Evolutionary conservation across 345 rosid species (phyloP).

Genomic region (Arabidopsis arenosa): DNA sequence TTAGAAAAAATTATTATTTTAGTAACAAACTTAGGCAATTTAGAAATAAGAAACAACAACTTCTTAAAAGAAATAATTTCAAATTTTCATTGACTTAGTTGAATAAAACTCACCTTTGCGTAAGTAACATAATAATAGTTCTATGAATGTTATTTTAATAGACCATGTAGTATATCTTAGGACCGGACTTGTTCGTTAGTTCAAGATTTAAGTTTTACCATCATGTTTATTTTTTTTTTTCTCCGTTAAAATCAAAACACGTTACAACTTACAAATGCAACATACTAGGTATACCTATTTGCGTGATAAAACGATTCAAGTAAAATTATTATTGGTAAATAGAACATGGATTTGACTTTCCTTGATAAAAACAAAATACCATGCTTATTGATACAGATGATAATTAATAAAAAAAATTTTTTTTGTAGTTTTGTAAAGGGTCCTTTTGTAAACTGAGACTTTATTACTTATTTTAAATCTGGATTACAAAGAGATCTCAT

Average conservation of each 20-base stretch:
- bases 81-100: background rate
- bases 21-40: too few species aligned
- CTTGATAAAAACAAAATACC: background rate
- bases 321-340: background rate
- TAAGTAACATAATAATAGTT: background rate
- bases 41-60: background rate
- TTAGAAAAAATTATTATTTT: too few species aligned
- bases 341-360: background rate
- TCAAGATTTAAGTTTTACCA: background rate
- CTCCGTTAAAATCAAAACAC: background rate
- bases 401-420: background rate
- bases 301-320: too few species aligned
- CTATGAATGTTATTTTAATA: background rate
- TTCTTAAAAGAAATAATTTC: background rate
- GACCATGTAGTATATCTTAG: background rate
- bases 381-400: background rate
- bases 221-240: background rate
- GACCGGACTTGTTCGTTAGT: background rate
- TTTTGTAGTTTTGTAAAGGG: background rate
- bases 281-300: too few species aligned
- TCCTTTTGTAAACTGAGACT: background rate
- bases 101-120: background rate
- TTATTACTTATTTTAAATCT: background rate
- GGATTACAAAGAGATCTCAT: background rate
- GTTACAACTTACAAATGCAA: background rate